Evolutionary conservation across 2,329 filamentous ascomycete species (phyloP).

Genomic region (Fusarium burgessii): DNA sequence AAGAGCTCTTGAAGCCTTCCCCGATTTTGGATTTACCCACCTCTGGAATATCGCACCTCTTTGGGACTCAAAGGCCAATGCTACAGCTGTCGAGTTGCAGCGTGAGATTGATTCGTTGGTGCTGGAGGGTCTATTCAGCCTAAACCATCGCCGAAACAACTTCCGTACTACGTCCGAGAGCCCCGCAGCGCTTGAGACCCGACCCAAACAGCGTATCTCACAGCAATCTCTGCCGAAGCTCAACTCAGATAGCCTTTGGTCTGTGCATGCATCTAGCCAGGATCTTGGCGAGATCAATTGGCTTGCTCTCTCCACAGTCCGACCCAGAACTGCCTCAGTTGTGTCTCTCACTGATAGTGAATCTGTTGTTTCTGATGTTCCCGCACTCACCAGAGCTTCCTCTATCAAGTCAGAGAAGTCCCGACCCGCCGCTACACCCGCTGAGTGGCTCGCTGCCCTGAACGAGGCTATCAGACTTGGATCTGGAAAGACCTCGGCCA

Average conservation of each 20-base stretch:
- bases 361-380: slow-evolving; percentile 17
- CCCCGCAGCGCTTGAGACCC: slow-evolving; percentile 48
- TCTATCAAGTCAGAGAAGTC: slow-evolving; percentile 38
- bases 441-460: slow-evolving; percentile 56
- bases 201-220: slow-evolving; percentile 50
- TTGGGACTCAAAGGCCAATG: slow-evolving; percentile 41
- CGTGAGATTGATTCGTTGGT: slow-evolving; percentile 40
- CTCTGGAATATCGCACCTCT: slow-evolving; percentile 47
- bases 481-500: slow-evolving; percentile 26
- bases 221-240: slow-evolving; percentile 48
- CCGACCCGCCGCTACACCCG: slow-evolving; percentile 44
- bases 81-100: slow-evolving; percentile 30
- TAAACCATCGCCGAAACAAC: slow-evolving; percentile 44
- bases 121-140: slow-evolving; percentile 43
- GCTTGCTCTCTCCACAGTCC: slow-evolving; percentile 40
- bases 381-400: slow-evolving; percentile 36
- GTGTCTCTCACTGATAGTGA: slow-evolving; percentile 35
- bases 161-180: slow-evolving; percentile 45
- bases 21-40: slow-evolving; percentile 37
- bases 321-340: slow-evolving; percentile 38
- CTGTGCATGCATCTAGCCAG: slow-evolving; percentile 39
- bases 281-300: slow-evolving; percentile 35
- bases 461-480: slow-evolving; percentile 38
- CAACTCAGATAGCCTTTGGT: slow-evolving; percentile 53
- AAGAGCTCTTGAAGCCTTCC: slow-evolving; percentile 32